phyloP scores from a whole-genome alignment of 257 asterid species.

The Jasminum sambac region DNA sequence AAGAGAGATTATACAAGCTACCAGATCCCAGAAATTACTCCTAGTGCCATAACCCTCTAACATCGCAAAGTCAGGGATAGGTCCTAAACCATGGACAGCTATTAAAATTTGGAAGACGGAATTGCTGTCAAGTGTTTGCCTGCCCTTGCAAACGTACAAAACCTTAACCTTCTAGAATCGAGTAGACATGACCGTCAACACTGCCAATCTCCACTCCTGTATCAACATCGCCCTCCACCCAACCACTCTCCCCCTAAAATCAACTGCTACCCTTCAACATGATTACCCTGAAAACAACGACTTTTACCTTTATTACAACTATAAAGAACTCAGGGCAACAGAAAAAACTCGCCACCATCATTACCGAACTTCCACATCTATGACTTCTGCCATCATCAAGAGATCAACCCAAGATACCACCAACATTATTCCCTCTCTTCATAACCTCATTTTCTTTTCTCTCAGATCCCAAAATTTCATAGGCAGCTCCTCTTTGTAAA shows the following conservation, averaged over 20 bases:
- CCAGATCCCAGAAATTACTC: not conserved
- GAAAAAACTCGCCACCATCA: not conserved
- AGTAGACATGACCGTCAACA: not conserved
- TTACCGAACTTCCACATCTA: not conserved
- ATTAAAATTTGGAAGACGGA: not conserved
- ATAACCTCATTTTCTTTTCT: not conserved
- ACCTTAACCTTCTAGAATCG: not conserved
- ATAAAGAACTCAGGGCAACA: not conserved
- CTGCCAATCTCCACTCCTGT: not conserved
- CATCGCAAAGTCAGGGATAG: not conserved
- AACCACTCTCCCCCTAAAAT: not conserved
- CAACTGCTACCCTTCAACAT: not conserved
- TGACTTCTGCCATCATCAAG: not conserved
- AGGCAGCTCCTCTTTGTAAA: not conserved
- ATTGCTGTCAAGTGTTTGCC: not conserved
- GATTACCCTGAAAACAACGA: not conserved
- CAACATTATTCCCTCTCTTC: not conserved
- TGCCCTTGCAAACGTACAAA: not conserved
- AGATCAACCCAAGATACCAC: constrained; percentile 1
- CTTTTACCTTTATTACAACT: not conserved
- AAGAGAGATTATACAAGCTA: not conserved
- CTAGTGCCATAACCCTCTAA: not conserved
- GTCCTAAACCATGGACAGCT: not conserved
- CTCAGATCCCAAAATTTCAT: constrained; percentile 3
- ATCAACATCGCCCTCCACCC: not conserved